Conservation (phyloP, 2,329 filamentous ascomycete genomes). For the Aspergillus tubingensis region DNA sequence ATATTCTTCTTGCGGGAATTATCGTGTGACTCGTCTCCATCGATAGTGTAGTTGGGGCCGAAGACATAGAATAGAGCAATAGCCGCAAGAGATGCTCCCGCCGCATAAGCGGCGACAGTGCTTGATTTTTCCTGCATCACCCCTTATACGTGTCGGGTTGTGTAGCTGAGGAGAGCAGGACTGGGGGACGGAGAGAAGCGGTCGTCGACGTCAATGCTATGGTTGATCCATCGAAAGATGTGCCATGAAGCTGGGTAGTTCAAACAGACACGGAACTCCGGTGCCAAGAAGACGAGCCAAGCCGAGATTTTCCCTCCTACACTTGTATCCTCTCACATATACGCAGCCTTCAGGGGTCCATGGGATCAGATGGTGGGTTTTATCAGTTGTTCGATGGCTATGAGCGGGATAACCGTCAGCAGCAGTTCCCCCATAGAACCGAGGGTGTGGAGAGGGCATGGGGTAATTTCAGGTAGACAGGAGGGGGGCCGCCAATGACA, state of each 20-base stretch:
- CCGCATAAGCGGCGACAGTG: constrained; percentile 88
- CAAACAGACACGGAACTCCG: constrained; percentile 1
- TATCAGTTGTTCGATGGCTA: constrained; percentile 9
- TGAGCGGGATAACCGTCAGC: constrained; percentile 2
- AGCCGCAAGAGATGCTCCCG: constrained; percentile 90
- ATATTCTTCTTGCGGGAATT: constrained; percentile 77
- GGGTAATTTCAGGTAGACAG: constrained; percentile 12
- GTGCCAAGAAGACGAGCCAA: constrained; percentile 6
- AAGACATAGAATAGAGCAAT: constrained; percentile 97
- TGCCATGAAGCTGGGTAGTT: background rate
- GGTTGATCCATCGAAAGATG: constrained; percentile 6
- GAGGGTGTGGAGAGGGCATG: constrained; percentile 19
- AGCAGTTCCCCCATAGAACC: constrained; percentile 15
- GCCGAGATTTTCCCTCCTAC: background rate
- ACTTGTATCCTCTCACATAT: background rate
- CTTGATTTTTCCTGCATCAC: constrained; percentile 79
- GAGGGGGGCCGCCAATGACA: constrained; percentile 10
- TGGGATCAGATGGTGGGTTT: background rate
- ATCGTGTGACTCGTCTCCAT: constrained; percentile 67
- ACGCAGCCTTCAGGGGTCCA: background rate
- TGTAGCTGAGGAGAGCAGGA: background rate
- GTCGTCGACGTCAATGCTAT: background rate
- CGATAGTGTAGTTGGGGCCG: constrained; percentile 93
- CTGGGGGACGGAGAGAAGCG: background rate
- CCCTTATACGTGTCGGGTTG: background rate